These are phyloP conservation scores for Trifolium subterraneum DNA, from an alignment of 306 rosid species.

Conservation along the genomic window DNA sequence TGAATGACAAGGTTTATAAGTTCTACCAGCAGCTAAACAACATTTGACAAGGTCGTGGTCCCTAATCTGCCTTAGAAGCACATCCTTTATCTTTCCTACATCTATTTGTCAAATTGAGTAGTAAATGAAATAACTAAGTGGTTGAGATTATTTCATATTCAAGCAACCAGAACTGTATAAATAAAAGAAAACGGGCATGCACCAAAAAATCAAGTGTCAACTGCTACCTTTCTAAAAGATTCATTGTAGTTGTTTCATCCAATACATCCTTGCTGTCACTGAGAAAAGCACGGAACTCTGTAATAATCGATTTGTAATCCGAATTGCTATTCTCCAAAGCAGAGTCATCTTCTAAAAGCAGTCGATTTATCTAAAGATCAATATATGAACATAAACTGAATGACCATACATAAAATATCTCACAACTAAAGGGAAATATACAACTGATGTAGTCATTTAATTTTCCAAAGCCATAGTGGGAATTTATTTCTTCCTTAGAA, in stretches of 20 bases:
- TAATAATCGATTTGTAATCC: conserved; percentile 79
- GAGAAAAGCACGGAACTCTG: conserved; percentile 91
- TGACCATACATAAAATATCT: conserved; percentile 26
- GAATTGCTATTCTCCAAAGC: conserved; percentile 67
- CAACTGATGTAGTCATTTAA: conserved; percentile 29
- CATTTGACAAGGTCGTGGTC: conserved; percentile 8
- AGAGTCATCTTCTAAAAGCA: conserved; percentile 93
- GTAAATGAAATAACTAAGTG: conserved; percentile 21
- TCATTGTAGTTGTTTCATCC: conserved; percentile 97
- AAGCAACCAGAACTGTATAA: not conserved
- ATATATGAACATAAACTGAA: conserved; percentile 44
- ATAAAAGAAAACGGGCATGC: conserved; percentile 27
- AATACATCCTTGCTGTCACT: conserved; percentile 92
- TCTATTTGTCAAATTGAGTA: not conserved
- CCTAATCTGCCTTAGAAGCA: conserved; percentile 8
- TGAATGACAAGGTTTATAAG: conserved; percentile 23
- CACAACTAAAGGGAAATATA: conserved; percentile 32
- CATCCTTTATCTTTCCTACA: conserved; percentile 19
- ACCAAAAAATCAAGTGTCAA: conserved; percentile 38
- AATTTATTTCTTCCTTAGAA: conserved; percentile 5
- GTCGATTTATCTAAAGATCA: conserved; percentile 74
- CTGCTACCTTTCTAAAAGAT: conserved; percentile 81
- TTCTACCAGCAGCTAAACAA: conserved; percentile 19
- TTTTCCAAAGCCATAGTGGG: conserved; percentile 13
- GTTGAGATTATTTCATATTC: not conserved